Percentiles rank a stretch among this genome's conserved stretches.
phyloP scores from a whole-genome alignment of 441 rosid genomes.

The Bruguiera hainesii region DNA sequence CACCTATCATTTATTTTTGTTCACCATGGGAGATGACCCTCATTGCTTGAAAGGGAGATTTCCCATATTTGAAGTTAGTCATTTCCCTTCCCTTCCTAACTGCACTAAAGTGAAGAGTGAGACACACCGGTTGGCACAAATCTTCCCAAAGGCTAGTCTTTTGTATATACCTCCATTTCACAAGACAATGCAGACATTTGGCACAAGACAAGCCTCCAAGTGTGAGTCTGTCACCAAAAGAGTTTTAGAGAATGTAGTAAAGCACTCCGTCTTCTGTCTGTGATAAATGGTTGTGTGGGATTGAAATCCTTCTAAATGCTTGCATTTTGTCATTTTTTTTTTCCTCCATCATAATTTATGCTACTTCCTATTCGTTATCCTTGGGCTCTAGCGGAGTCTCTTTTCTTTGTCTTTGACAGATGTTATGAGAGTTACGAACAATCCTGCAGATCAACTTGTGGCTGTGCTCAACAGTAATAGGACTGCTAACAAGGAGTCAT shows the following conservation, averaged over 20 bases:
- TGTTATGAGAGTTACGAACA: conserved; percentile 46
- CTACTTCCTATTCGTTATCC: background rate
- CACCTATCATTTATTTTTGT: background rate
- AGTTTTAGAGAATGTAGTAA: background rate
- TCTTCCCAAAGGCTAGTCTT: too few relatives aligned
- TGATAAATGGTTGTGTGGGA: background rate
- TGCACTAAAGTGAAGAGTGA: too few relatives aligned
- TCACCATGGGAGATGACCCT: background rate
- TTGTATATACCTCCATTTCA: too few relatives aligned
- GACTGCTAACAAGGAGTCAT: conserved; percentile 45
- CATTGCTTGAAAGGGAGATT: background rate
- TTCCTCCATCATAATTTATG: background rate
- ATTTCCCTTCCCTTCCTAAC: background rate
- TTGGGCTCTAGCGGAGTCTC: conserved; percentile 9
- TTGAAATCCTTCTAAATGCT: background rate
- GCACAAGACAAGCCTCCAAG: too few relatives aligned
- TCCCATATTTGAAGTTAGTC: background rate
- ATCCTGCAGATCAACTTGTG: conserved; percentile 65
- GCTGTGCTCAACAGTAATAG: conserved; percentile 42
- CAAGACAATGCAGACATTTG: too few relatives aligned
- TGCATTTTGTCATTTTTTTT: background rate
- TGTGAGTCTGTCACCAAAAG: too few relatives aligned
- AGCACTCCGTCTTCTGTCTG: background rate
- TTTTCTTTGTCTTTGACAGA: conserved; percentile 6
- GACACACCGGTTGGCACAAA: too few relatives aligned